A percentile compares a stretch with the other conserved stretches of the same genome.
phyloP scores from a whole-genome alignment of 768 basidiomycete genomes.

The Mycena galopus region DNA sequence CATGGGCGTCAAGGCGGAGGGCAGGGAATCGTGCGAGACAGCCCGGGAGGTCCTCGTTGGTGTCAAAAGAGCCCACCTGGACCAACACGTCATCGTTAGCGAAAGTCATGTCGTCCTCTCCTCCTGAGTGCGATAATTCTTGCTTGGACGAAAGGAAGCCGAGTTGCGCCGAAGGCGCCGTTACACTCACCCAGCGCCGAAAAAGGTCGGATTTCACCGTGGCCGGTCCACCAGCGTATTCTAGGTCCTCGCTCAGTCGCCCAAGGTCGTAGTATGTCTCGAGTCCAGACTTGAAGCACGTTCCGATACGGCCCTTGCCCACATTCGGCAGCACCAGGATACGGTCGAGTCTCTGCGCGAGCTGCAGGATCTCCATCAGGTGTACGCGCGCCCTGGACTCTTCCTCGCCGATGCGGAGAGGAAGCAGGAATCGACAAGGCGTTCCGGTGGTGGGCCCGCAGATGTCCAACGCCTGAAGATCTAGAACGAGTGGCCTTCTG shows the following conservation, averaged over 20 bases:
- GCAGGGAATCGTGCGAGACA: constrained; percentile 29
- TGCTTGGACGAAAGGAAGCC: constrained; percentile 48
- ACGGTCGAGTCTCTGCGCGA: constrained; percentile 64
- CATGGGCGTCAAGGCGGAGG: constrained; percentile 12
- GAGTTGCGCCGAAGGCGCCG: constrained; percentile 50
- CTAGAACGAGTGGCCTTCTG: background rate
- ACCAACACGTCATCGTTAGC: constrained; percentile 23
- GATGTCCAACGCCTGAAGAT: background rate
- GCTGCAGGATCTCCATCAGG: constrained; percentile 62
- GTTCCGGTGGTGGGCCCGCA: background rate
- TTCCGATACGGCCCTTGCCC: constrained; percentile 65
- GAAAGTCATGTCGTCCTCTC: background rate
- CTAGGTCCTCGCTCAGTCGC: constrained; percentile 31
- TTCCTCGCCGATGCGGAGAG: constrained; percentile 65
- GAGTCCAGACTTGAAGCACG: constrained; percentile 64
- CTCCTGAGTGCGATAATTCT: background rate
- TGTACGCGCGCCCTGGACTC: constrained; percentile 71
- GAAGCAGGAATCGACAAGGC: constrained; percentile 62
- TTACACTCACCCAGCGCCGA: constrained; percentile 51
- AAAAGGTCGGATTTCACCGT: constrained; percentile 55
- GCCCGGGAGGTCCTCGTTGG: constrained; percentile 4
- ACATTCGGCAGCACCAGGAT: constrained; percentile 75
- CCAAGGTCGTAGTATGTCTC: constrained; percentile 62
- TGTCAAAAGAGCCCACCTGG: constrained; percentile 14
- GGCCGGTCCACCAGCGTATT: constrained; percentile 27